Evolutionary conservation across 2,329 filamentous ascomycete species (phyloP).

Genomic region (Macrophomina pseudophaseolina): DNA sequence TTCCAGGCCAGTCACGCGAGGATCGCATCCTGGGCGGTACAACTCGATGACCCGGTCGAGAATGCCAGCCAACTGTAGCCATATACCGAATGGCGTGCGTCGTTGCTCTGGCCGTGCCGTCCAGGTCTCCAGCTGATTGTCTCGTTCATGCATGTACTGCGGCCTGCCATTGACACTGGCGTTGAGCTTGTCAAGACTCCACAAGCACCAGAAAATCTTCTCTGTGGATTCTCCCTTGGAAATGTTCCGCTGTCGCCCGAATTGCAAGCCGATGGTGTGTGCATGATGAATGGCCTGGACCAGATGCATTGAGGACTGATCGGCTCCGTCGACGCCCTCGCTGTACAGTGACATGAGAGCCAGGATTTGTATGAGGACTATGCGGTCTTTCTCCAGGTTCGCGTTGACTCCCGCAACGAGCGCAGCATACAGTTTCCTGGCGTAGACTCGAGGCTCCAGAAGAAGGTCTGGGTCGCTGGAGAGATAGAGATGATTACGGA

Average conservation of each 20-base stretch:
- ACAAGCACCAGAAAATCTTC: conserved; percentile 56
- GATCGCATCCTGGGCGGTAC: conserved; percentile 50
- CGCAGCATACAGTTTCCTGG: conserved; percentile 49
- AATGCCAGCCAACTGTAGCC: conserved; percentile 51
- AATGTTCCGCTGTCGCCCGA: conserved; percentile 38
- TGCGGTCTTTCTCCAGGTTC: conserved; percentile 51
- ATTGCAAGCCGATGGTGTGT: conserved; percentile 55
- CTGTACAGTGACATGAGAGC: conserved; percentile 54
- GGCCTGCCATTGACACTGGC: conserved; percentile 54
- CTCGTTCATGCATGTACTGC: conserved; percentile 54
- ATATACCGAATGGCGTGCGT: conserved; percentile 55
- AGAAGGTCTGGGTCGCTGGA: conserved; percentile 37
- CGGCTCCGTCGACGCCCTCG: conserved; percentile 54
- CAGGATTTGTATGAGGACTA: conserved; percentile 53
- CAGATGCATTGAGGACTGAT: conserved; percentile 53
- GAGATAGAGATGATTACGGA: conserved; percentile 47
- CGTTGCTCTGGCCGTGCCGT: conserved; percentile 50
- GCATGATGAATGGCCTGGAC: conserved; percentile 56
- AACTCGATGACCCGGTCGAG: conserved; percentile 55
- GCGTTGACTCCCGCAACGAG: conserved; percentile 49
- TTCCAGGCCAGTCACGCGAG: conserved; percentile 53
- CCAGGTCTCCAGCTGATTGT: conserved; percentile 50
- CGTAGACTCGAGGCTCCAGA: conserved; percentile 51
- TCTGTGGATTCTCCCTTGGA: conserved; percentile 48
- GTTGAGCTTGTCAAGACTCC: conserved; percentile 55